phyloP scores from a whole-genome alignment of 331 rosid species.

The Rhamnella rubrinervis region DNA sequence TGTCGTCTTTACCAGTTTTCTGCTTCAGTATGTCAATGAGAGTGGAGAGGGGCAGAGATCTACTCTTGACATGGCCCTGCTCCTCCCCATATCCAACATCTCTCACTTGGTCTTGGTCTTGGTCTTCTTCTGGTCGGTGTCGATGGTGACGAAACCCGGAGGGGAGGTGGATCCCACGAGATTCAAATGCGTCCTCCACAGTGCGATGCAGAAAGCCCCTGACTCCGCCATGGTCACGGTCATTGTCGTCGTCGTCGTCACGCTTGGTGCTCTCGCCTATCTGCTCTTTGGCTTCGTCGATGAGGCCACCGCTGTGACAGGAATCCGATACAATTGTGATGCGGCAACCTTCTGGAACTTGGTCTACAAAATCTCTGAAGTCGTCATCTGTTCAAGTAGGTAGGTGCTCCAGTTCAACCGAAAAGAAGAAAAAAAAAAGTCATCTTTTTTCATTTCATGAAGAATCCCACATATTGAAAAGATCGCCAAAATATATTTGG shows the following conservation, averaged over 20 bases:
- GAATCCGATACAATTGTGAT: slow-evolving; percentile 83
- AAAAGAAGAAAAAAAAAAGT: neutral
- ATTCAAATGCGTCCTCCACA: slow-evolving; percentile 53
- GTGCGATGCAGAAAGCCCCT: slow-evolving; percentile 54
- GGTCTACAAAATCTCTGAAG: slow-evolving; percentile 60
- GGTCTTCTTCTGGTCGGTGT: slow-evolving; percentile 12
- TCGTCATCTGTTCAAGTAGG: slow-evolving; percentile 61
- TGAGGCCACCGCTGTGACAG: slow-evolving; percentile 88
- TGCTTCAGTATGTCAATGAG: slow-evolving; percentile 70
- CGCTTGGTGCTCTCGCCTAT: slow-evolving; percentile 71
- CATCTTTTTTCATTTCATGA: too few relatives aligned
- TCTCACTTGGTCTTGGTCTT: slow-evolving; percentile 36
- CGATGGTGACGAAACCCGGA: slow-evolving; percentile 42
- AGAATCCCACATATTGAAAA: too few relatives aligned
- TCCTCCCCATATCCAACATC: slow-evolving; percentile 39
- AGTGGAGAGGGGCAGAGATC: slow-evolving; percentile 59
- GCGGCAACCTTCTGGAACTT: slow-evolving; percentile 52
- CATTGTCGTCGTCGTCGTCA: slow-evolving; percentile 15
- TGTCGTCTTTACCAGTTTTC: slow-evolving; percentile 69
- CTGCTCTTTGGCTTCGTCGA: slow-evolving; percentile 68
- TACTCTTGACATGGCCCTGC: slow-evolving; percentile 37
- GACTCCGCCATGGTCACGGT: slow-evolving; percentile 52
- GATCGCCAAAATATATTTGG: neutral
- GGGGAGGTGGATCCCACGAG: slow-evolving; percentile 76
- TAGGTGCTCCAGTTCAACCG: neutral